Evolutionary conservation across 2,329 filamentous ascomycete species (phyloP), one percentile per base, ranked within the genome.

Genomic region (Sarocladiaceae sp.): DNA sequence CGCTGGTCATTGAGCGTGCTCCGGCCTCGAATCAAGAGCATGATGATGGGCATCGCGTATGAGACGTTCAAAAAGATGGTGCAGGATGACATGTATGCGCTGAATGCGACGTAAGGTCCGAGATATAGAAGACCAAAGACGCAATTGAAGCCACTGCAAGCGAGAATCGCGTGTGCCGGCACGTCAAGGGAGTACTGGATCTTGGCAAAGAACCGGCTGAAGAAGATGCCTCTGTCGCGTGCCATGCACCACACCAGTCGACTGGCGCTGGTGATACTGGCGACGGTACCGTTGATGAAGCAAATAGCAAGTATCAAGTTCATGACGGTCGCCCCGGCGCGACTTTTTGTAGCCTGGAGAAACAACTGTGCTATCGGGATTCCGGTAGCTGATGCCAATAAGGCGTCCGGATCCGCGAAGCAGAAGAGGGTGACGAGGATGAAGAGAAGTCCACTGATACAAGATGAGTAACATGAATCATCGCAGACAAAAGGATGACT

Each of bases 301-400:
- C 68, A 70, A 0, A 72, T 52, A 1, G 58, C 59, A 0, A 72
- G 50, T 52, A 67, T 62, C 18, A 71, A 52, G 15, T 62, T 62
- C 9, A 73, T 42, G 3, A 72, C 51, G 9, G 65, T 65, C 1
- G 68, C 60, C 1, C 58, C 67, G 0, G 60, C 63, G 1, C 63
- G 60, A 21, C 55, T 68, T 1, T 59, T 55, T 0, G 68, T 72
- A 0, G 61, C 63, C 45, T 69, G 68, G 6, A 66, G 56, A 44
- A 71, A 63, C 4, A 74, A 55, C 33, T 73, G 67, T 27, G 67
- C 57, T 42, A 72, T 68, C 3, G 70, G 68, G 58, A 72, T 66
- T 2, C 66, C 65, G 0, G 69, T 71, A 2, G 57, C 48, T 2
- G 67, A 61, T 0, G 47, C 48, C 2, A 69, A 47, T 7, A 69